phyloP scores from a whole-genome alignment of 768 basidiomycete genomes.

The Mrakia blollopis region DNA sequence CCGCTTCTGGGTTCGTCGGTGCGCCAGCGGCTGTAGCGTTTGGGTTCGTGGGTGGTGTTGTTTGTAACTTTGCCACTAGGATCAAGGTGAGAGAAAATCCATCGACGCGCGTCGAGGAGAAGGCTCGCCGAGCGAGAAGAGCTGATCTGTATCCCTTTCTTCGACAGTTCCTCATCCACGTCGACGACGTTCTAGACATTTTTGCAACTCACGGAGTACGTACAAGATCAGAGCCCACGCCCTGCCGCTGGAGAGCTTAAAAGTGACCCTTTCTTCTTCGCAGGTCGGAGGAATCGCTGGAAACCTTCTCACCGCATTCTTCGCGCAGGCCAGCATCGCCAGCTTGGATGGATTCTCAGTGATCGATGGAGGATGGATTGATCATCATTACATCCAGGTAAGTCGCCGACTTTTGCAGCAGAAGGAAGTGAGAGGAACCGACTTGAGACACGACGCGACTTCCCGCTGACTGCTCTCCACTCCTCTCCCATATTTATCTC shows the following conservation, averaged over 20 bases:
- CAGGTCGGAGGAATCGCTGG: slow-evolving; percentile 69
- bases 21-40: slow-evolving; percentile 62
- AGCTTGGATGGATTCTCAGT: slow-evolving; percentile 62
- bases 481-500: slow-evolving; percentile 29
- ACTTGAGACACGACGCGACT: too few species aligned
- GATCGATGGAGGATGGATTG: slow-evolving; percentile 56
- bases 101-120: too few species aligned
- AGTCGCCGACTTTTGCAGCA: too few species aligned
- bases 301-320: slow-evolving; percentile 53
- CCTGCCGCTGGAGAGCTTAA: too few species aligned
- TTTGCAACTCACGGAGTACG: slow-evolving; percentile 69
- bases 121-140: too few species aligned
- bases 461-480: neutral
- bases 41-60: slow-evolving; percentile 64
- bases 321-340: slow-evolving; percentile 62
- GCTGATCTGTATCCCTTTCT: too few species aligned
- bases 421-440: too few species aligned
- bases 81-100: slow-evolving; percentile 22
- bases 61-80: slow-evolving; percentile 76
- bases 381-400: slow-evolving; percentile 46
- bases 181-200: slow-evolving; percentile 87
- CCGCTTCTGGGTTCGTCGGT: slow-evolving; percentile 69
- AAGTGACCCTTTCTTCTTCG: too few species aligned
- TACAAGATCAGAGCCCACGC: too few species aligned
- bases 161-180: slow-evolving; percentile 54